Base-by-base conservation (phyloP, 208 protist genomes). In the Crithidia expoeki region DNA sequence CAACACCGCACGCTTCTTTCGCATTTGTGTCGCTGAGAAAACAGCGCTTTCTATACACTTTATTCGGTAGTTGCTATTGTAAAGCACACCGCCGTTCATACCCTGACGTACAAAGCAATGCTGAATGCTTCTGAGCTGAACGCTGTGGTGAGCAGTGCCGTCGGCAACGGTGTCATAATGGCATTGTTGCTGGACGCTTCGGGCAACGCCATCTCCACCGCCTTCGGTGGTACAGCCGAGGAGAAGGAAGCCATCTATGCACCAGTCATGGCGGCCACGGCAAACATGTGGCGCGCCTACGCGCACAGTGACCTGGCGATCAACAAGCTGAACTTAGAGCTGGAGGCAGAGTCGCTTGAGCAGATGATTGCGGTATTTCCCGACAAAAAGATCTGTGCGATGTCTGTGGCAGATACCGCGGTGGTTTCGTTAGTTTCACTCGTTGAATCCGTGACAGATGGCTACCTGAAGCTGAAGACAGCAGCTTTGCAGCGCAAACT, bases 281-380 rank as follows among this genome's bases (percentile, higher is more conserved):
- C 80, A 16, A 96, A 94, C 68, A 77, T 93, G 56, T 94, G 89
- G 89, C 87, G 89, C 27, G 81, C 80, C 17, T 94, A 89, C 72
- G 86, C 79, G 9, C 65, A 46, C 21, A 88, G 74, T 33, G 84
- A 91, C 36, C 63, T 94, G 32, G 56, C 81, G 10, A 78, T 81
- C 58, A 94, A 92, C 61, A 84, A 85, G 61, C 38, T 88, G 10
- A 91, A 71, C 59, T 62, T 84, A 16, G 63, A 89, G 51, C 55
- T 83, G 12, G 89, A 94, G 68, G 38, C 66, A 1, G 80, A 94
- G 25, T 74, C 92, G 40, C 73, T 94, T 25, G 89, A 96, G 76
- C 84, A 91, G 53, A 79, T 94, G 28, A 65, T 96, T 4, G 68
- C 91, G 1, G 76, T 85, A 46, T 84, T 94, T 32, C 76, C 76